A percentile compares a stretch with the other conserved stretches of the same genome.
These are phyloP conservation scores for Ichthyophthirius multifiliis DNA, from an alignment of 169 alveolate genomes.

Conservation along the genomic window DNA sequence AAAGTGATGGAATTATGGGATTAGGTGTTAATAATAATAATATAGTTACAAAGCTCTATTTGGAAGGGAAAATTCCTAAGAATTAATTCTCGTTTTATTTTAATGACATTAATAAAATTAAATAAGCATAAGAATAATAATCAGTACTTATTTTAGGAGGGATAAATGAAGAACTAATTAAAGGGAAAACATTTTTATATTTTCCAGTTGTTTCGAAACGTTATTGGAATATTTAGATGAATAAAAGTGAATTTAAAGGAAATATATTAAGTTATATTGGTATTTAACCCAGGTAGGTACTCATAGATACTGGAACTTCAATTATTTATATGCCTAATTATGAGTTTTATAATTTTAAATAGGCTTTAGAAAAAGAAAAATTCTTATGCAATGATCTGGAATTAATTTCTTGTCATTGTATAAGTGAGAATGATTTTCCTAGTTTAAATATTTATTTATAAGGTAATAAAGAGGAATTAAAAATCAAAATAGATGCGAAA, in stretches of 20 bases:
- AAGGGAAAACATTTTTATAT: neutral
- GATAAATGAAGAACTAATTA: neutral
- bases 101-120: neutral
- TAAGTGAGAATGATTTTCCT: no score
- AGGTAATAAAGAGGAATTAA: no score
- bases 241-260: neutral
- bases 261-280: neutral
- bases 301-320: neutral
- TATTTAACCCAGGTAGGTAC: neutral
- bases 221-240: constrained; percentile 1
- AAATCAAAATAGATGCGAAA: no score
- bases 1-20: constrained; percentile 5
- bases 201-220: neutral
- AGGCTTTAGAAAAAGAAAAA: neutral
- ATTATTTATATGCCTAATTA: neutral
- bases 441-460: no score
- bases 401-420: neutral
- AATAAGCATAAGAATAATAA: neutral
- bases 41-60: neutral
- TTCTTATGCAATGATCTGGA: neutral
- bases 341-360: neutral
- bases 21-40: neutral
- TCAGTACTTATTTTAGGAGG: neutral
- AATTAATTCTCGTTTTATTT: neutral
- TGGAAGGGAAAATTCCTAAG: neutral